These are phyloP conservation scores for Coccomyxa sp. DNA, from an alignment of 139 green algal species.

Conservation along the genomic window DNA sequence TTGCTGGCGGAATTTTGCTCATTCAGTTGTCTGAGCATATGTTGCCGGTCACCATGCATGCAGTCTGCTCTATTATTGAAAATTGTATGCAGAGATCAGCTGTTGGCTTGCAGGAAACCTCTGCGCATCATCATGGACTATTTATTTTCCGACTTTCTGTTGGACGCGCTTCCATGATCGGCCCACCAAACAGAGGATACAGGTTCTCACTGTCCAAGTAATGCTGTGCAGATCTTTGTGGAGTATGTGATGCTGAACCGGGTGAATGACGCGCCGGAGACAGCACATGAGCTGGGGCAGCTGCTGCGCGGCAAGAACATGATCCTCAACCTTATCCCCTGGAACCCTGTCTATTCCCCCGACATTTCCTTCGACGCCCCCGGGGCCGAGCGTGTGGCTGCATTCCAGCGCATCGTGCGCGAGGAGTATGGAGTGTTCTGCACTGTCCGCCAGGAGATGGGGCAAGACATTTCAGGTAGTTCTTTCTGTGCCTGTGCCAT, in stretches of 20 bases:
- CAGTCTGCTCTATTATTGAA: no score
- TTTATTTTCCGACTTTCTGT: no score
- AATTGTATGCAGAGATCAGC: no score
- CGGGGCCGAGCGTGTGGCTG: slow-evolving; percentile 16
- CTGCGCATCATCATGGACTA: no score
- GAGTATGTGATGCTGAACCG: slow-evolving; percentile 93
- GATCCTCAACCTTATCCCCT: slow-evolving; percentile 89
- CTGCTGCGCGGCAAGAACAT: slow-evolving; percentile 60
- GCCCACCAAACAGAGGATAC: no score
- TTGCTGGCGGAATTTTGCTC: no score
- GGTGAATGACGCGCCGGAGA: slow-evolving; percentile 75
- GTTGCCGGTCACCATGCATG: no score
- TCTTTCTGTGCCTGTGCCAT: neutral
- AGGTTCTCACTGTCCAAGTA: no score
- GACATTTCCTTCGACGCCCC: slow-evolving; percentile 45
- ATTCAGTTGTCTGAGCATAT: no score
- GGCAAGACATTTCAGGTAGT: slow-evolving; percentile 72
- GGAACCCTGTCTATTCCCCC: slow-evolving; percentile 73
- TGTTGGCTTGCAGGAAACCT: no score
- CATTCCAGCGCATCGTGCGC: slow-evolving; percentile 69
- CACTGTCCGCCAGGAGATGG: slow-evolving; percentile 90
- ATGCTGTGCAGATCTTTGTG: slow-evolving; percentile 70
- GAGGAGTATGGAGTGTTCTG: slow-evolving; percentile 61
- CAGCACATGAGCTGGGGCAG: slow-evolving; percentile 71
- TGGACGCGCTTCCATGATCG: no score